Percentiles rank a stretch among this genome's conserved stretches.
phyloP scores from a whole-genome alignment of 768 basidiomycete genomes.

The Trametes gibbosa region DNA sequence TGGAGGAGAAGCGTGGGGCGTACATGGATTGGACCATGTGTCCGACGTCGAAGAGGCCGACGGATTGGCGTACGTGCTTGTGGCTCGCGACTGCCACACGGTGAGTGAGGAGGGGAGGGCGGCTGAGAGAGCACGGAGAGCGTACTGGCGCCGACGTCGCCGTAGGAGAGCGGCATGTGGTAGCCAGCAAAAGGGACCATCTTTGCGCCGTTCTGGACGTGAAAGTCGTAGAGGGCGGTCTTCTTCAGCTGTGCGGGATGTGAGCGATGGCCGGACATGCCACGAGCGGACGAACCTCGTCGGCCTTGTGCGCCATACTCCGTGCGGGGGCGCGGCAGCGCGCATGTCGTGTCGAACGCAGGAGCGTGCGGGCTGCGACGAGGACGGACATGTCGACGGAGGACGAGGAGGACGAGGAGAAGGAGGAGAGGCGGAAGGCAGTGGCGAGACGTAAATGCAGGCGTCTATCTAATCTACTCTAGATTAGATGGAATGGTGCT shows the following conservation, averaged over 20 bases:
- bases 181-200: constrained; percentile 98
- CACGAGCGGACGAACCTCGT: not conserved
- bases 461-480: not conserved
- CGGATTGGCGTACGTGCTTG: constrained; percentile 77
- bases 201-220: constrained; percentile 77
- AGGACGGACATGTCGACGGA: not conserved
- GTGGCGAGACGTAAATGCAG: not conserved
- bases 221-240: constrained; percentile 88
- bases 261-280: not conserved
- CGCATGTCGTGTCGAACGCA: not conserved
- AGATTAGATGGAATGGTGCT: not conserved
- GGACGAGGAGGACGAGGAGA: not conserved
- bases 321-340: not conserved
- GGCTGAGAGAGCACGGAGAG: constrained; percentile 4
- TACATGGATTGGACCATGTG: constrained; percentile 97
- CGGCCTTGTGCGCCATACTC: constrained; percentile 6
- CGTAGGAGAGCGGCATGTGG: constrained; percentile 90
- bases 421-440: not conserved
- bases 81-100: constrained; percentile 73
- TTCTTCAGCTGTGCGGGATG: constrained; percentile 41
- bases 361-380: not conserved
- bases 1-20: constrained; percentile 23
- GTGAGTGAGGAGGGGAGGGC: constrained; percentile 12
- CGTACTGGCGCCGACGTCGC: constrained; percentile 74
- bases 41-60: constrained; percentile 93